Evolutionary conservation across 257 asterid species (phyloP).

Genomic region (Nicotiana obtusifolia): DNA sequence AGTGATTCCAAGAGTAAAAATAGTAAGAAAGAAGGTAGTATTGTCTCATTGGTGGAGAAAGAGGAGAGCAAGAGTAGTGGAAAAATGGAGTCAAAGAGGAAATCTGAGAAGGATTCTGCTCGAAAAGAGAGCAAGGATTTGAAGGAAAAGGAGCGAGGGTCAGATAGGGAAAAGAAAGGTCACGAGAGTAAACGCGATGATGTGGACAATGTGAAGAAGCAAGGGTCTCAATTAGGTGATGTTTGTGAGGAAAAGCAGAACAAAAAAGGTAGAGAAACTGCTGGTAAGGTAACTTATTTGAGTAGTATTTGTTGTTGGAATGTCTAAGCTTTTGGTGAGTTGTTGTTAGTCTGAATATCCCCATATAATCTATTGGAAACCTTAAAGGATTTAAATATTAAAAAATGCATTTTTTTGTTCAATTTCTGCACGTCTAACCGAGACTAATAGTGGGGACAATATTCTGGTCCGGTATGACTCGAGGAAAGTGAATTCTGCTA

Average conservation of each 20-base stretch:
- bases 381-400: not conserved
- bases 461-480: not conserved
- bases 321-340: not conserved
- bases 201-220: conserved; percentile 54
- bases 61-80: conserved; percentile 50
- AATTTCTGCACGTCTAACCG: not conserved
- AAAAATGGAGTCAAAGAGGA: conserved; percentile 72
- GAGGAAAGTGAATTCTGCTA: not conserved
- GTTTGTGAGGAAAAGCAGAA: conserved; percentile 54
- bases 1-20: conserved; percentile 60
- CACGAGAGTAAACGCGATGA: conserved; percentile 52
- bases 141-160: conserved; percentile 69
- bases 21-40: conserved; percentile 59
- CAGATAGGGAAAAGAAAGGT: conserved; percentile 65
- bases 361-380: not conserved
- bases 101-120: conserved; percentile 67
- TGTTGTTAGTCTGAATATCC: not conserved
- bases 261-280: conserved; percentile 62
- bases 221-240: conserved; percentile 43
- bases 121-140: conserved; percentile 66
- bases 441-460: not conserved
- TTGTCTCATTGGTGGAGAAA: conserved; percentile 43
- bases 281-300: conserved; percentile 65
- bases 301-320: conserved; percentile 21
- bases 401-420: no score